Conservation (phyloP, 352 stramenopile genomes). For the Pythium vanterpoolii region DNA sequence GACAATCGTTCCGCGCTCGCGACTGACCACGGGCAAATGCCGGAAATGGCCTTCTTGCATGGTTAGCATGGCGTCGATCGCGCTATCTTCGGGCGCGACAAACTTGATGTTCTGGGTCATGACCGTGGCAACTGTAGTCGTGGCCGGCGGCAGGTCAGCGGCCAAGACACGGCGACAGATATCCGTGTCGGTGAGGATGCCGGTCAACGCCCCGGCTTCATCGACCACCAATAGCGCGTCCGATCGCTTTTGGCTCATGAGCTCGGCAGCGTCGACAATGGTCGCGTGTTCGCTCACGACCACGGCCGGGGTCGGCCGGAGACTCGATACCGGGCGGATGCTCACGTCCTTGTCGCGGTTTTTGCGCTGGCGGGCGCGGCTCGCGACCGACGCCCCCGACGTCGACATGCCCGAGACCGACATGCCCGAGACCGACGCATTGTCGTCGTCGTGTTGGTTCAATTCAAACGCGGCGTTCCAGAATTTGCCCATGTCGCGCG, state of each 20-base stretch:
- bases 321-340: conserved; percentile 76
- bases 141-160: conserved; percentile 69
- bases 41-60: conserved; percentile 98
- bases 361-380: conserved; percentile 69
- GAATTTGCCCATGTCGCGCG: conserved; percentile 71
- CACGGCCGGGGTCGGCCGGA: conserved; percentile 74
- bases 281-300: conserved; percentile 70
- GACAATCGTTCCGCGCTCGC: conserved; percentile 79
- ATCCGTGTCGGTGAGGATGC: conserved; percentile 97
- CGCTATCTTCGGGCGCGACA: conserved; percentile 91
- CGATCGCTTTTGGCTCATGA: conserved; percentile 92
- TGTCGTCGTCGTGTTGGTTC: conserved; percentile 53
- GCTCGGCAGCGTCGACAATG: conserved; percentile 84
- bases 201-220: conserved; percentile 77
- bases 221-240: conserved; percentile 93
- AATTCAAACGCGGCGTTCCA: conserved; percentile 76
- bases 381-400: conserved; percentile 45
- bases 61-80: conserved; percentile 95
- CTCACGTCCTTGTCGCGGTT: conserved; percentile 74
- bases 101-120: conserved; percentile 97
- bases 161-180: conserved; percentile 93
- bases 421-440: conserved; percentile 27
- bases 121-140: conserved; percentile 76
- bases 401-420: conserved; percentile 52
- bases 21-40: conserved; percentile 93